Conservation (phyloP, 1,284 basidiomycete genomes). For the Golubevia pallescens region DNA sequence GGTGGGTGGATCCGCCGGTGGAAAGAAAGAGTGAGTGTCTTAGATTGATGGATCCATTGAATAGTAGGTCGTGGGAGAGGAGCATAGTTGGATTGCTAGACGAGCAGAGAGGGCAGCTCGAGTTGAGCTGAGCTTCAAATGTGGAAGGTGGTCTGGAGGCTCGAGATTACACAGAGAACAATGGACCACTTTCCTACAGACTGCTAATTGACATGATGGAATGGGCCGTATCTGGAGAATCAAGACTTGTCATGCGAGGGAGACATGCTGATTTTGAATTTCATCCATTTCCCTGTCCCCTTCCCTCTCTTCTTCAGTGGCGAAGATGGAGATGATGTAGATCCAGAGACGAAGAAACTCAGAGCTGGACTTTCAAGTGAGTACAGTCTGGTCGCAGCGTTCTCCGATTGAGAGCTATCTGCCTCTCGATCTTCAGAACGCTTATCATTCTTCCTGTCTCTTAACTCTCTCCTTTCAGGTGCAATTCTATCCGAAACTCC, state of each 20-base stretch:
- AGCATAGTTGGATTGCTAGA: too few relatives aligned
- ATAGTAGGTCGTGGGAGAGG: too few relatives aligned
- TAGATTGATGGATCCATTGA: too few relatives aligned
- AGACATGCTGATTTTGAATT: too few relatives aligned
- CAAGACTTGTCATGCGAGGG: too few relatives aligned
- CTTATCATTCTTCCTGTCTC: background rate
- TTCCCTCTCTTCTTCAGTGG: conserved; percentile 9
- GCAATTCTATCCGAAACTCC: conserved; percentile 61
- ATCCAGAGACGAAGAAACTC: conserved; percentile 61
- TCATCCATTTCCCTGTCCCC: background rate
- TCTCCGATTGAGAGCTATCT: too few relatives aligned
- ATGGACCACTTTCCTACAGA: background rate
- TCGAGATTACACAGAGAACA: too few relatives aligned
- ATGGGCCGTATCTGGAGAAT: too few relatives aligned
- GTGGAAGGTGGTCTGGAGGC: too few relatives aligned
- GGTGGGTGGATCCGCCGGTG: conserved; percentile 34
- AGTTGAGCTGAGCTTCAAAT: too few relatives aligned
- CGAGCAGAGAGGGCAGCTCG: too few relatives aligned
- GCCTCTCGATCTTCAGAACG: background rate
- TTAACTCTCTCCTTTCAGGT: conserved; percentile 1
- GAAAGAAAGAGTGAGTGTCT: conserved; percentile 26
- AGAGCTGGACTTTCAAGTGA: conserved; percentile 50
- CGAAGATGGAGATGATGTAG: conserved; percentile 40
- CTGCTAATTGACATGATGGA: background rate
- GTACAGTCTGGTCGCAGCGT: conserved; percentile 1